A percentile compares a stretch with the other conserved stretches of the same genome.
phyloP scores from a whole-genome alignment of 2,329 filamentous ascomycete species.

The Pestalotiopsis sp. region DNA sequence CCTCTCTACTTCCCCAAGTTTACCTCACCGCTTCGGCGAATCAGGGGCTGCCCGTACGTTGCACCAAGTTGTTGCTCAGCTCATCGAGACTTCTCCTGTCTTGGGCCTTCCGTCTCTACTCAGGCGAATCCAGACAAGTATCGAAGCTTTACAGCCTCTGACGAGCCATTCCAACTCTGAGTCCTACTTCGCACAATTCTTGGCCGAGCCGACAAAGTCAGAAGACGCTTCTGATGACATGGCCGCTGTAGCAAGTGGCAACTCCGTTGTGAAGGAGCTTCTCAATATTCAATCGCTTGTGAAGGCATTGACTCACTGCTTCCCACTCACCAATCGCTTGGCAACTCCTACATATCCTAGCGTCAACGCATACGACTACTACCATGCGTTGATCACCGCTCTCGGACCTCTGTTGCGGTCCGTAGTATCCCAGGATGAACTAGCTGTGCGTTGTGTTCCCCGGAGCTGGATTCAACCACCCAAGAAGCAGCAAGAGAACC shows the following conservation, averaged over 20 bases:
- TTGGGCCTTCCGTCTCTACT: conserved; percentile 82
- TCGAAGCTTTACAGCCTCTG: conserved; percentile 71
- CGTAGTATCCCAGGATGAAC: conserved; percentile 83
- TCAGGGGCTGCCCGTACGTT: conserved; percentile 70
- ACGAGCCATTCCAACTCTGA: conserved; percentile 51
- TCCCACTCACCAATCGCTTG: conserved; percentile 69
- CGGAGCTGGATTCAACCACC: conserved; percentile 58
- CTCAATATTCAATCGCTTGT: conserved; percentile 77
- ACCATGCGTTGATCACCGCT: conserved; percentile 71
- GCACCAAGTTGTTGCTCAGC: conserved; percentile 71
- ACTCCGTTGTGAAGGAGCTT: conserved; percentile 75
- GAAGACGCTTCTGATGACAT: conserved; percentile 34
- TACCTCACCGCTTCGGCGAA: conserved; percentile 74
- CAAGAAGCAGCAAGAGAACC: conserved; percentile 26
- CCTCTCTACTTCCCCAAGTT: conserved; percentile 78
- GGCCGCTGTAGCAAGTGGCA: conserved; percentile 64
- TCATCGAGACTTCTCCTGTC: conserved; percentile 81
- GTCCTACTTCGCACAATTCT: conserved; percentile 73
- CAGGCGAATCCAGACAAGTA: conserved; percentile 69
- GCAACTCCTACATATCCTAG: conserved; percentile 68
- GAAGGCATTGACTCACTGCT: conserved; percentile 74
- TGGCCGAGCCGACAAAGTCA: conserved; percentile 45
- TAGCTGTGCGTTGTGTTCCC: conserved; percentile 74
- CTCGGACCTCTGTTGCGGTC: conserved; percentile 79
- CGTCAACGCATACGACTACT: conserved; percentile 85